Percentiles rank a stretch among this genome's conserved stretches.
Conservation (phyloP, 768 basidiomycete species). For the Cantharellus cinnabarinus region DNA sequence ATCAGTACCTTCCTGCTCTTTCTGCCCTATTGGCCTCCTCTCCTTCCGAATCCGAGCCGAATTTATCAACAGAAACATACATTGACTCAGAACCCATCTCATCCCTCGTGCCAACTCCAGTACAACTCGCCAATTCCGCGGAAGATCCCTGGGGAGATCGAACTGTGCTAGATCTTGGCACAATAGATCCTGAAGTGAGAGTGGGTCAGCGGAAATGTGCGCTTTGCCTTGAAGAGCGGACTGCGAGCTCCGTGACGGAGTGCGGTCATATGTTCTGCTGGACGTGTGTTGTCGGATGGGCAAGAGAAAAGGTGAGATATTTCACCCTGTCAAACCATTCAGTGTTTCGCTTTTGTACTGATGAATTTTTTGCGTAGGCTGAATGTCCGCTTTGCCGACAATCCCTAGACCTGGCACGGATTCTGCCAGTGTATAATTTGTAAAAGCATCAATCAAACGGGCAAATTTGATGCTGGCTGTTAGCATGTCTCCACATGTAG, state of each 20-base stretch:
- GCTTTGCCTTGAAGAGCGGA: conserved; percentile 68
- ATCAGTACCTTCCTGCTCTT: conserved; percentile 10
- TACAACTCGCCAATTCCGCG: not conserved
- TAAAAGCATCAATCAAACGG: conserved; percentile 17
- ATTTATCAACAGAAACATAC: not conserved
- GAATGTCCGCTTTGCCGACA: conserved; percentile 82
- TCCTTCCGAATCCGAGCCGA: not conserved
- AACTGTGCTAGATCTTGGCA: conserved; percentile 39
- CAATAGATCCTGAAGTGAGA: conserved; percentile 29
- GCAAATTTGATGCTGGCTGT: too few relatives aligned
- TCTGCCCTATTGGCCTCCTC: conserved; percentile 10
- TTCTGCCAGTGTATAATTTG: conserved; percentile 72
- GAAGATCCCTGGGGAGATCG: conserved; percentile 11
- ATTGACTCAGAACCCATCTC: conserved; percentile 3
- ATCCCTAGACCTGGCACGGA: conserved; percentile 39
- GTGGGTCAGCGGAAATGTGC: conserved; percentile 48
- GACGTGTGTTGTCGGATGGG: conserved; percentile 79
- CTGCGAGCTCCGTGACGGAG: conserved; percentile 63
- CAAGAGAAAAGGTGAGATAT: conserved; percentile 51
- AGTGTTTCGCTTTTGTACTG: not conserved
- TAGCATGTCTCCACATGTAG: too few relatives aligned
- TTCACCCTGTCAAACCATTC: not conserved
- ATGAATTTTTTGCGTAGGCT: conserved; percentile 23
- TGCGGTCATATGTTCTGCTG: conserved; percentile 84
- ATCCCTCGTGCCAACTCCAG: not conserved